Conservation (phyloP, 305 asterid genomes). For the Fraxinus nigra region DNA sequence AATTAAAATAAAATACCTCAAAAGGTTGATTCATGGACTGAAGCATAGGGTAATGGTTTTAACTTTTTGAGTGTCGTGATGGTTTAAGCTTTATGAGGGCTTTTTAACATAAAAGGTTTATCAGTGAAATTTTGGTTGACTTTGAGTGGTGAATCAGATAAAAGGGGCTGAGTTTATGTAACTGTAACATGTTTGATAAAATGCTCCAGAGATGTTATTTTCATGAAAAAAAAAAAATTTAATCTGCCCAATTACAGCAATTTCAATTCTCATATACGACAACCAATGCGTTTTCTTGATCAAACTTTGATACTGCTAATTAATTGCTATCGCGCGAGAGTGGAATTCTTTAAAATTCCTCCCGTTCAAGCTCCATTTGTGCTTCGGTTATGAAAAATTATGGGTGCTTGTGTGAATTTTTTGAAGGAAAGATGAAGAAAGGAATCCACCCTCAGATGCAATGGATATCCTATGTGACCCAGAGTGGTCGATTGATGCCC, state of each 20-base stretch:
- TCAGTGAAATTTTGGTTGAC: neutral
- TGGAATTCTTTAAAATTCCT: neutral
- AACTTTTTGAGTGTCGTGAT: neutral
- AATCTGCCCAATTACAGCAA: neutral
- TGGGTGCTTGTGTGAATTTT: constrained; percentile 1
- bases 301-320: neutral
- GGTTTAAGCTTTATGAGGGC: neutral
- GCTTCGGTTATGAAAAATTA: neutral
- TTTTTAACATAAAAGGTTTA: neutral
- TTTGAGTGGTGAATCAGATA: neutral
- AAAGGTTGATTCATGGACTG: neutral
- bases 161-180: neutral
- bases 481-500: constrained; percentile 69
- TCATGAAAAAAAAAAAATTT: neutral
- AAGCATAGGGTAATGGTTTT: neutral
- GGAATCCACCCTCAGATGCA: constrained; percentile 93
- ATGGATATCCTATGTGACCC: constrained; percentile 92
- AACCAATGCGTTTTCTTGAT: neutral
- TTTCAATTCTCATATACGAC: neutral
- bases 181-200: constrained; percentile 14
- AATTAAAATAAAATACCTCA: neutral
- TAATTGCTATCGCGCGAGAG: neutral
- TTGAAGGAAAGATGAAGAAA: constrained; percentile 63
- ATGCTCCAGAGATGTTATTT: constrained; percentile 20
- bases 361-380: neutral